These are phyloP conservation scores for Leucogyrophana mollusca DNA, from an alignment of 768 basidiomycete genomes.

Conservation along the genomic window DNA sequence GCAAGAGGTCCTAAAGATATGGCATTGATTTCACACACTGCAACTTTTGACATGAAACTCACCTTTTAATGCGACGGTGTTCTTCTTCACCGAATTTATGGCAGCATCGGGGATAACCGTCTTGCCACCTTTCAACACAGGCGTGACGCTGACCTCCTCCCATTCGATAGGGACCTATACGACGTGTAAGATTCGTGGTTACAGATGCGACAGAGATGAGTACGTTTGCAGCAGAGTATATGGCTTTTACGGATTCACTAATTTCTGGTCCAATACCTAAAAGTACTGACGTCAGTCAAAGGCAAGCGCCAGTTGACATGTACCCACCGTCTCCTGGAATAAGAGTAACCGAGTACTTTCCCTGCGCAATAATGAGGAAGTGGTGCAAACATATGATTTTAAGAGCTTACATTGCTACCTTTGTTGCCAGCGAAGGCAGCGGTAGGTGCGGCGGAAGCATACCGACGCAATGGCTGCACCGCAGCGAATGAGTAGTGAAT, in stretches of 20 bases:
- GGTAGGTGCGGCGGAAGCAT: conserved; percentile 74
- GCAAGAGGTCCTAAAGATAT: conserved; percentile 76
- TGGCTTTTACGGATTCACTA: conserved; percentile 91
- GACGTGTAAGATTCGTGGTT: conserved; percentile 10
- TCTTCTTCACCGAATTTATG: conserved; percentile 89
- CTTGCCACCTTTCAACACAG: conserved; percentile 91
- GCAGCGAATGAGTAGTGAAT: conserved; percentile 13
- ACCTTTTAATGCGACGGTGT: conserved; percentile 98
- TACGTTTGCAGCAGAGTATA: conserved; percentile 87
- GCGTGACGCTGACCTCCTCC: conserved; percentile 98
- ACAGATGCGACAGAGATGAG: conserved; percentile 13
- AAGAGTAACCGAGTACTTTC: conserved; percentile 94
- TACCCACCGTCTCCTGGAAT: conserved; percentile 92
- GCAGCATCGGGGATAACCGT: conserved; percentile 94
- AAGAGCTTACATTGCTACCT: conserved; percentile 69
- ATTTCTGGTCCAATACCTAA: conserved; percentile 99
- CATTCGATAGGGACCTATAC: conserved; percentile 93
- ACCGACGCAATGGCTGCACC: conserved; percentile 53
- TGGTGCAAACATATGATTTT: not conserved
- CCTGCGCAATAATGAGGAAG: conserved; percentile 44
- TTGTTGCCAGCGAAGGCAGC: conserved; percentile 91
- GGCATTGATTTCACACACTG: conserved; percentile 9
- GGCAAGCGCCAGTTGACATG: conserved; percentile 6
- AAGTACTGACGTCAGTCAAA: conserved; percentile 14
- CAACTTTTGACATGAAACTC: conserved; percentile 14